Evolutionary conservation across 139 green algal species (phyloP), one percentile per base, ranked within the genome.

Genomic region (Closterium sp.): DNA sequence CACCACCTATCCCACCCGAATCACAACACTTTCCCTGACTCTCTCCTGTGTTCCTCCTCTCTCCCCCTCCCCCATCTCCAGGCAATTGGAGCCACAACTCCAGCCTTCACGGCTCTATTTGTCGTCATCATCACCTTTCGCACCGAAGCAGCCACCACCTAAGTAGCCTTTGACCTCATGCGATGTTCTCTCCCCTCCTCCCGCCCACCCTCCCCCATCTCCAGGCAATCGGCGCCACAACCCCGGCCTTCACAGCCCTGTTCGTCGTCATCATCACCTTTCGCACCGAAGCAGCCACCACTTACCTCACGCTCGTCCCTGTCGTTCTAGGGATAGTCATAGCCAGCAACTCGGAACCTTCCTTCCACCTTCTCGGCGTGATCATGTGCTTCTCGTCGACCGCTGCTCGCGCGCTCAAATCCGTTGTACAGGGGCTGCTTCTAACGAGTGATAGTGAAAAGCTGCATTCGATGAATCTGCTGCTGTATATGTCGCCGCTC

Each of bases 191-290:
- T 70, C 62, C 62, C 3, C 10, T 24, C 19, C 62, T 24, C 62
- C 62, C 19, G n/a, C n/a, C n/a, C n/a, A n/a, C n/a, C 17, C 17
- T 6, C 62, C 62, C 19, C 11, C 62, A 6, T 27, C 38, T 79
- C 17, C 62, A 79, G 62, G 62, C 62, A 27, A 79, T 79, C 17
- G 17, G 62, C 13, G 62, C 97, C 22, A 99, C 97, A 2, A 99
- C 97, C 3, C 98, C 98, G 2, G 97, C 97, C 90, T 98, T 99
- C 94, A 99, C 98, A 4, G 98, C 98, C 17, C 86, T 97, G 19
- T 95, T 99, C 10, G 94, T 95, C 4, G 94, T 95, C 27, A 0
- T 96, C 0, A 94, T 99, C 27, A 92, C 88, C 27, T 90, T 29
- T 30, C 92, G 95, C 17, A 89, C 92, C 0, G 97, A 99, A 93